Conservation (phyloP, 1,139 yeast genomes). For the Candida freyschussii region DNA sequence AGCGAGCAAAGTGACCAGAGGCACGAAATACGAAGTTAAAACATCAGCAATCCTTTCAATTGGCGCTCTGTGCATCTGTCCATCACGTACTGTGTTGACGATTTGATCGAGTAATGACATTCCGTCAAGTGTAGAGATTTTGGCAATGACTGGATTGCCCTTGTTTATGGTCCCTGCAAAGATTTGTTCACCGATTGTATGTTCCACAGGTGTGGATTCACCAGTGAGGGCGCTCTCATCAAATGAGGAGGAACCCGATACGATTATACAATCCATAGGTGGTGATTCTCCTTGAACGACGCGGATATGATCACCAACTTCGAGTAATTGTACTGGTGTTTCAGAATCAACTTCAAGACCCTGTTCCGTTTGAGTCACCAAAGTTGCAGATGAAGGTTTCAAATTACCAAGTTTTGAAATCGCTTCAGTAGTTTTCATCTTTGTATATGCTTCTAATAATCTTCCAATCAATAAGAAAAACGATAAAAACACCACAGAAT, state of each 20-base stretch:
- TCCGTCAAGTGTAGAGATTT: conserved; percentile 56
- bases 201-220: conserved; percentile 50
- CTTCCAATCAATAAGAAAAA: conserved; percentile 69
- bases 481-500: conserved; percentile 71
- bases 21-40: conserved; percentile 72
- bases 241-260: conserved; percentile 54
- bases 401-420: conserved; percentile 48
- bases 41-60: conserved; percentile 67
- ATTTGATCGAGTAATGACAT: conserved; percentile 67
- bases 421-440: conserved; percentile 63
- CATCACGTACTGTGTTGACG: conserved; percentile 65
- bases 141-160: conserved; percentile 55
- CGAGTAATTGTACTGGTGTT: conserved; percentile 50
- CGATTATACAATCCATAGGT: conserved; percentile 62
- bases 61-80: conserved; percentile 70
- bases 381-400: conserved; percentile 48
- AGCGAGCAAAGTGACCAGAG: conserved; percentile 57
- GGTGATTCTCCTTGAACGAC: conserved; percentile 68
- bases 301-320: conserved; percentile 56
- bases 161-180: conserved; percentile 70
- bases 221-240: conserved; percentile 81
- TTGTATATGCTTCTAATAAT: conserved; percentile 60
- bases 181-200: conserved; percentile 52
- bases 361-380: conserved; percentile 31
- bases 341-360: conserved; percentile 32